Evolutionary conservation across 257 asterid genomes (phyloP), one percentile per base, ranked within the genome.

Genomic region (Nicotiana otophora): DNA sequence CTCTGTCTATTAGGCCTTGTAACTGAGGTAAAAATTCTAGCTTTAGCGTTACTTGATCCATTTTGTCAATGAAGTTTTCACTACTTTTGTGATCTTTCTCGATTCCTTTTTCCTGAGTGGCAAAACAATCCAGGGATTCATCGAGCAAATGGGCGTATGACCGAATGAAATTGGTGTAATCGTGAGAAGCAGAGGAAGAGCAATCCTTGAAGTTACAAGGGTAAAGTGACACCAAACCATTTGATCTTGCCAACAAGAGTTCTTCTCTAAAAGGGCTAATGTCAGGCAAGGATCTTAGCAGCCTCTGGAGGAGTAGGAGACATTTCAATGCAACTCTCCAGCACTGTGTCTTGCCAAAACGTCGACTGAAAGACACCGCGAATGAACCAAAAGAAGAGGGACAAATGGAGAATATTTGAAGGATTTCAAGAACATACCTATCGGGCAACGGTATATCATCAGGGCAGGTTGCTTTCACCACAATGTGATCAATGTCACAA

Each of bases 251-350:
- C 92, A 91, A 85, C 4, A 85, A 54, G 42, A 94, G 85, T 81
- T 94, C 94, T 3, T 89, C 79, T 20, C 87, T 86, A 6, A 92
- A 78, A 15, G 86, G 85, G 85, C 83, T 83, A 65, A 78, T 26
- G 1, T 85, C 78, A 0, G 97, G 89, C 16, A 84, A 53, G 61
- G 93, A 80, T 58, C 86, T 83, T 30, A 91, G 89, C 77, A 93
- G 90, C 57, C 93, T 89, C 78, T 94, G 96, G 83, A 94, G 87
- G 77, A 92, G 96, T 77, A 90, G 79, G 30, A 92, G 87, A 10
- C 96, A 94, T 85, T 92, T 94, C 9, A 94, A 86, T 5, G 97
- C 96, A 0, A 90, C 97, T 39, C 90, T 67, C 98, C 96, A 92
- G 1, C 93, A 88, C 2, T 36, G 82, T 3, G 98, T 94, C 77